These are phyloP conservation scores for Fragaria vesca DNA, from an alignment of 306 rosid species.

Conservation along the genomic window DNA sequence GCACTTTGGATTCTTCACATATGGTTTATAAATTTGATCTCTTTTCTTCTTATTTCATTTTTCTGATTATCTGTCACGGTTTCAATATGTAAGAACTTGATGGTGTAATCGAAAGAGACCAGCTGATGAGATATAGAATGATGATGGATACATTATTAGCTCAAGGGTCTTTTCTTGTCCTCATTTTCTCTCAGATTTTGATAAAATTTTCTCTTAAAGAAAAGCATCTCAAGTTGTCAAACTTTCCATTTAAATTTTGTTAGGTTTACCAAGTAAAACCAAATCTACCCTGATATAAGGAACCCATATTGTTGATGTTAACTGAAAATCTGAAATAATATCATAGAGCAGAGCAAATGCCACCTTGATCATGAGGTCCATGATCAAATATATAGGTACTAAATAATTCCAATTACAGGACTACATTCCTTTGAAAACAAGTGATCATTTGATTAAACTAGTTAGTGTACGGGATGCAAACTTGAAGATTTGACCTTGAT, in stretches of 20 bases:
- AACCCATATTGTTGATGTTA: neutral
- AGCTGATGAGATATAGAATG: constrained; percentile 7
- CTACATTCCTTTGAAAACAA: neutral
- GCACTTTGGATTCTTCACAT: constrained; percentile 1
- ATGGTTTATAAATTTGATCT: neutral
- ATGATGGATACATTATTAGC: constrained; percentile 8
- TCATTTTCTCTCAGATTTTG: neutral
- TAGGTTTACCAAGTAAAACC: neutral
- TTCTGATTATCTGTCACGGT: neutral
- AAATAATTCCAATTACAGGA: neutral
- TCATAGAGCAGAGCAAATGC: neutral
- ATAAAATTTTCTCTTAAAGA: neutral
- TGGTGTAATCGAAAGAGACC: constrained; percentile 13
- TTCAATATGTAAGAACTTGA: neutral
- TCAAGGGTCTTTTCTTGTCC: neutral
- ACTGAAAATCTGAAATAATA: neutral
- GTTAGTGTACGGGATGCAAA: constrained; percentile 15
- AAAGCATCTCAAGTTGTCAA: neutral
- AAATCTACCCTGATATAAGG: neutral
- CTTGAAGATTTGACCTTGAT: neutral
- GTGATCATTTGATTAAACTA: neutral
- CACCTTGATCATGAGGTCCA: constrained; percentile 4
- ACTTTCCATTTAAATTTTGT: neutral
- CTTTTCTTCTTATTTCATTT: neutral
- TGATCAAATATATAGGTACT: neutral